Evolutionary conservation across 768 basidiomycete species (phyloP).

Genomic region (Baorangia bicolor): DNA sequence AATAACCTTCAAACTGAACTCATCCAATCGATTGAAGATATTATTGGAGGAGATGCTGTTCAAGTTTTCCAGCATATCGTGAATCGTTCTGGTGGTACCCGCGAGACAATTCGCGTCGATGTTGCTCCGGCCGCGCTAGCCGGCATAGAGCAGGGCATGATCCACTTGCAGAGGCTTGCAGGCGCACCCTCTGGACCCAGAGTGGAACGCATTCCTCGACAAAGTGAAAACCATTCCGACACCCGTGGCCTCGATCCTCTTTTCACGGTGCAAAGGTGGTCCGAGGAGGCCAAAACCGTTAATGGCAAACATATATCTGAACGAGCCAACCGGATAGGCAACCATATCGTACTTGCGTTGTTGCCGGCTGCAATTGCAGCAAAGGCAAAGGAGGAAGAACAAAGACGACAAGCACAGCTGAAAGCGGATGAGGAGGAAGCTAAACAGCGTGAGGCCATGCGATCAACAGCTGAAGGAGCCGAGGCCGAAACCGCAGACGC

Average conservation of each 20-base stretch:
- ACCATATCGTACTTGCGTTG: slow-evolving; percentile 70
- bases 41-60: slow-evolving; percentile 77
- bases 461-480: slow-evolving; percentile 30
- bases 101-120: slow-evolving; percentile 76
- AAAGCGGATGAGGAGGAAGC: slow-evolving; percentile 53
- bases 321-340: slow-evolving; percentile 61
- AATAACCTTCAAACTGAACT: slow-evolving; percentile 53
- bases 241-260: slow-evolving; percentile 66
- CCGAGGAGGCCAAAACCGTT: slow-evolving; percentile 80
- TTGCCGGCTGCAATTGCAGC: slow-evolving; percentile 77
- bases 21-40: slow-evolving; percentile 74
- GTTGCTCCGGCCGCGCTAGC: slow-evolving; percentile 65
- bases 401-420: slow-evolving; percentile 45
- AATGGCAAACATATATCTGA: slow-evolving; percentile 73
- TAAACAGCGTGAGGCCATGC: slow-evolving; percentile 39
- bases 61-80: slow-evolving; percentile 86
- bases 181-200: slow-evolving; percentile 54
- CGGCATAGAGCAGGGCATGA: slow-evolving; percentile 55
- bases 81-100: slow-evolving; percentile 51
- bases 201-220: slow-evolving; percentile 53
- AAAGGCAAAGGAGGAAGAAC: slow-evolving; percentile 43
- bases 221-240: slow-evolving; percentile 45
- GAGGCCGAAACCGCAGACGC: slow-evolving; percentile 31
- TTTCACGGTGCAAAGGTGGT: slow-evolving; percentile 84
- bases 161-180: slow-evolving; percentile 47